phyloP scores from a whole-genome alignment of 352 stramenopile species.

The Globisporangium parvum region DNA sequence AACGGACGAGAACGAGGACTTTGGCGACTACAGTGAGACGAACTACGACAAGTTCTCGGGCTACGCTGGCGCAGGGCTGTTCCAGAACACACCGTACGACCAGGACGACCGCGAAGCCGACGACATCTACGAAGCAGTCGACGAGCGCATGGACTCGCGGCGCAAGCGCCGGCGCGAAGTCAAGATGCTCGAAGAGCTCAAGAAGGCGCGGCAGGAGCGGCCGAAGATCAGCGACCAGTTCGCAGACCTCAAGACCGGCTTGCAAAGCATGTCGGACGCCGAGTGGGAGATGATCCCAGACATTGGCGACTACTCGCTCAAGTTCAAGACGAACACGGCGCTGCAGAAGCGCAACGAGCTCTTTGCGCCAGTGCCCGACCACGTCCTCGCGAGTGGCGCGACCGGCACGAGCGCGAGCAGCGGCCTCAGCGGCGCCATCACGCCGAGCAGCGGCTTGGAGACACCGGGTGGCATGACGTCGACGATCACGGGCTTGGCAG shows the following conservation, averaged over 20 bases:
- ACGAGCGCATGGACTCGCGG: conserved; percentile 93
- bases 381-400: conserved; percentile 72
- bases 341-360: conserved; percentile 91
- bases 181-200: conserved; percentile 78
- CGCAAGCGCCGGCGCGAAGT: conserved; percentile 88
- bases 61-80: conserved; percentile 80
- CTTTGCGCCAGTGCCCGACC: conserved; percentile 95
- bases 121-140: conserved; percentile 93
- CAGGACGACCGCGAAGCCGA: conserved; percentile 96
- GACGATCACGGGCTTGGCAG: conserved; percentile 85
- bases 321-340: conserved; percentile 87
- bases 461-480: conserved; percentile 61
- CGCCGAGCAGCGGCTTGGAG: conserved; percentile 34
- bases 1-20: conserved; percentile 84
- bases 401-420: conserved; percentile 11
- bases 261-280: conserved; percentile 89
- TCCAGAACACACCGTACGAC: conserved; percentile 93
- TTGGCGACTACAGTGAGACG: conserved; percentile 86
- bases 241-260: conserved; percentile 93
- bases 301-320: conserved; percentile 94
- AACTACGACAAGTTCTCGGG: conserved; percentile 91
- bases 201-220: conserved; percentile 78
- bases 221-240: conserved; percentile 97
- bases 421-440: conserved; percentile 48
- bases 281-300: conserved; percentile 97